Percentiles rank a stretch among this genome's conserved stretches.
Evolutionary conservation across 441 rosid species (phyloP).

Genomic region (Gossypium aridum): DNA sequence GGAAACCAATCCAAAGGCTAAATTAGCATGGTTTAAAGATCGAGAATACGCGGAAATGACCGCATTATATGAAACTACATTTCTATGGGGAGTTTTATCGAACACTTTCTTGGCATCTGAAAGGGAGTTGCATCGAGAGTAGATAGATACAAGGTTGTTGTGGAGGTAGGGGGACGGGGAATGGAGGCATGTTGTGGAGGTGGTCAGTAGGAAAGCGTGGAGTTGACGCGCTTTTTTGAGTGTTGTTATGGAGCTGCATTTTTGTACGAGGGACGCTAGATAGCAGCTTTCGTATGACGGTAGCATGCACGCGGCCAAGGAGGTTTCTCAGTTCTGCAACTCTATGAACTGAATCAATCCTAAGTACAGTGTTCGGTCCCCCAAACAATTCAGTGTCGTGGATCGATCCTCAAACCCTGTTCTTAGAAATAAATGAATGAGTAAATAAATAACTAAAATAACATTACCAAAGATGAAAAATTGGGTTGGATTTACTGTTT

Average conservation of each 20-base stretch:
- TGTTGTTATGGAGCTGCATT: constrained; percentile 44
- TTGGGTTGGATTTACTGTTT: background rate
- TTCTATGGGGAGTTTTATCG: constrained; percentile 69
- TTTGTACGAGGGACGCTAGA: constrained; percentile 35
- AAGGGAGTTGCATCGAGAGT: constrained; percentile 45
- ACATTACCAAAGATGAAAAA: too few species aligned
- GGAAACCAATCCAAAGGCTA: constrained; percentile 27
- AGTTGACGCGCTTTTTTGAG: constrained; percentile 55
- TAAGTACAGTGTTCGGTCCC: background rate
- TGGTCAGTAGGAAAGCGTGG: constrained; percentile 59
- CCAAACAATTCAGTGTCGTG: background rate
- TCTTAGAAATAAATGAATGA: background rate
- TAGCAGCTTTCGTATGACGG: constrained; percentile 22
- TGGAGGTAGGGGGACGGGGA: constrained; percentile 37
- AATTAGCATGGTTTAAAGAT: constrained; percentile 22
- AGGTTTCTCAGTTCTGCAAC: background rate
- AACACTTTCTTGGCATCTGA: constrained; percentile 51
- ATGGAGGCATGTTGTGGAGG: constrained; percentile 11
- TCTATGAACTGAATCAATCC: background rate
- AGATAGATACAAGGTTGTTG: constrained; percentile 71
- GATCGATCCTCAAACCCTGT: background rate
- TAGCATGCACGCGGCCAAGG: constrained; percentile 22
- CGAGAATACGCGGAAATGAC: constrained; percentile 64
- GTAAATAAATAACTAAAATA: background rate
- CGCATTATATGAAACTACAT: constrained; percentile 58